These are phyloP conservation scores for Macrophomina phaseolina DNA, from an alignment of 2,329 filamentous ascomycete genomes.

Conservation along the genomic window DNA sequence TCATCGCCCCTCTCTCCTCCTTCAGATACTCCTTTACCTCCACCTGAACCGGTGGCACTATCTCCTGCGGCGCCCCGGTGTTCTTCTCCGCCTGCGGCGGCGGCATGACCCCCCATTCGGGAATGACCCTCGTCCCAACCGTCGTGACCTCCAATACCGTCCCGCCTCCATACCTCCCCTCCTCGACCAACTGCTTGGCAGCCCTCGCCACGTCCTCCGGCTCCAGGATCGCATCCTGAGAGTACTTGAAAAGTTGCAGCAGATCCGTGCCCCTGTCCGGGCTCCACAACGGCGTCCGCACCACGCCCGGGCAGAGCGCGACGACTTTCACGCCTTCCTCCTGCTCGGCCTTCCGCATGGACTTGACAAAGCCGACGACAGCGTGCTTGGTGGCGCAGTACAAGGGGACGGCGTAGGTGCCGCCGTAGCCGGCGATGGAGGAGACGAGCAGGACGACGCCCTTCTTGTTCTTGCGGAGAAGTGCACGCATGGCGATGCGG, in stretches of 20 bases:
- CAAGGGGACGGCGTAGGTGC: conserved; percentile 24
- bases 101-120: background rate
- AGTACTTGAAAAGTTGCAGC: background rate
- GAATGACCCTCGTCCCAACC: conserved; percentile 1
- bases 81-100: background rate
- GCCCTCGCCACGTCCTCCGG: background rate
- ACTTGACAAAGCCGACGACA: conserved; percentile 23
- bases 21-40: background rate
- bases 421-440: conserved; percentile 22
- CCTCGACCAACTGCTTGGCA: background rate
- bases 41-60: background rate
- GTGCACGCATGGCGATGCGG: conserved; percentile 24
- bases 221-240: background rate
- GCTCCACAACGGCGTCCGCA: conserved; percentile 2
- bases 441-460: conserved; percentile 25
- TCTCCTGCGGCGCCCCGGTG: background rate
- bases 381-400: conserved; percentile 28
- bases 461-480: conserved; percentile 10
- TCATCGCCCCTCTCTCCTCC: background rate
- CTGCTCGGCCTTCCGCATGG: conserved; percentile 14
- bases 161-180: background rate
- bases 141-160: conserved; percentile 15
- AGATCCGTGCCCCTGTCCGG: background rate
- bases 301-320: conserved; percentile 20
- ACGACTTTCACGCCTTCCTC: conserved; percentile 28